Percentiles rank a stretch among this genome's conserved stretches.
phyloP scores from a whole-genome alignment of 2,329 filamentous ascomycete species.

The Alternaria triticimaculans region DNA sequence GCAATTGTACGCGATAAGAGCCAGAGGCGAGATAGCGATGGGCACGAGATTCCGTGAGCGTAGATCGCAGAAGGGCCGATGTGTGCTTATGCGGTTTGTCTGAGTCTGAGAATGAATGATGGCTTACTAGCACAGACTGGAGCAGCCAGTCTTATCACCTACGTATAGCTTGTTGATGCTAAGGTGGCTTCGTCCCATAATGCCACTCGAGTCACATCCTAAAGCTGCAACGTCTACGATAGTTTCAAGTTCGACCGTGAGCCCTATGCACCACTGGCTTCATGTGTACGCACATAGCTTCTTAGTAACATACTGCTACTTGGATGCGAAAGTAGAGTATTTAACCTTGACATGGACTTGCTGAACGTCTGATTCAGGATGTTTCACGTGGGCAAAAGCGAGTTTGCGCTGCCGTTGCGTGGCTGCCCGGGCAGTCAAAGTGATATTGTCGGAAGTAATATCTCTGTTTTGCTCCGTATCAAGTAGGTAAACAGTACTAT shows the following conservation, averaged over 20 bases:
- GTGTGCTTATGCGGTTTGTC: neutral
- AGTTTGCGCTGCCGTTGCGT: neutral
- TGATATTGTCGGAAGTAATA: neutral
- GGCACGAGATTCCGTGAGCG: neutral
- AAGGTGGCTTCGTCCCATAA: fast-evolving
- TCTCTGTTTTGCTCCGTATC: fast-evolving
- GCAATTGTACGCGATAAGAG: neutral
- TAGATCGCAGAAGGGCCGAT: neutral
- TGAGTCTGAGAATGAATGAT: neutral
- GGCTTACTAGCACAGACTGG: neutral
- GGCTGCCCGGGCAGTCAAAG: neutral
- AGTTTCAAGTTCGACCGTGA: neutral
- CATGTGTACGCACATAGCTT: neutral
- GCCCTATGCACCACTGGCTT: neutral
- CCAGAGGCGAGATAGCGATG: neutral
- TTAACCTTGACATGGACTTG: neutral
- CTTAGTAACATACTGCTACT: neutral
- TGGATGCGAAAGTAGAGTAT: neutral
- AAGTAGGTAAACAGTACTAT: neutral
- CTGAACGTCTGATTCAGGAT: neutral
- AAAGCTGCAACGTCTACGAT: fast-evolving
- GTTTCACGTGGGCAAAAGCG: neutral
- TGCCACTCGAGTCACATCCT: fast-evolving
- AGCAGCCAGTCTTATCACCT: neutral
- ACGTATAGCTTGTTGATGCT: neutral